Evolutionary conservation across 1,139 yeast species (phyloP).

Genomic region (Kazachstania sp.): DNA sequence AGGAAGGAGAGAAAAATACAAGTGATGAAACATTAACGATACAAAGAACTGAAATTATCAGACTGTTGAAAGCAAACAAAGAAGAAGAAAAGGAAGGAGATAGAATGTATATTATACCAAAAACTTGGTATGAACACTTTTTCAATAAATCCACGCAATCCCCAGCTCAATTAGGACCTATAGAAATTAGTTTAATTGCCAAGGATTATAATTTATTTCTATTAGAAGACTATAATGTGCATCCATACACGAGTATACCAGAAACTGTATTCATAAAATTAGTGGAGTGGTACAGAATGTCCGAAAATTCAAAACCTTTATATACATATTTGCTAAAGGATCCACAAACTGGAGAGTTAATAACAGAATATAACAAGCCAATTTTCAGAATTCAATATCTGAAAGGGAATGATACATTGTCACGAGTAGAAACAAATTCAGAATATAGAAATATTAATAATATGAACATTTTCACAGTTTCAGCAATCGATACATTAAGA

Average conservation of each 20-base stretch:
- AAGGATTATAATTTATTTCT: constrained; percentile 27
- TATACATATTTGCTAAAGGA: constrained; percentile 39
- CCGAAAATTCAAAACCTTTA: constrained; percentile 38
- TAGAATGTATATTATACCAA: constrained; percentile 32
- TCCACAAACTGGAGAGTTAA: constrained; percentile 33
- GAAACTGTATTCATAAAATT: constrained; percentile 39
- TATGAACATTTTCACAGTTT: constrained; percentile 16
- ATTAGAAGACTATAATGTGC: constrained; percentile 26
- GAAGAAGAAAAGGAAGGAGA: constrained; percentile 28
- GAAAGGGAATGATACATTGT: constrained; percentile 18
- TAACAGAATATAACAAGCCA: constrained; percentile 48
- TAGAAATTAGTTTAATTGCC: constrained; percentile 31
- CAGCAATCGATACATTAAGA: constrained; percentile 17
- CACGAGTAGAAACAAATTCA: background rate
- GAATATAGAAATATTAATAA: constrained; percentile 13
- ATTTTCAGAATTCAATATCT: constrained; percentile 46
- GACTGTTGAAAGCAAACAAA: constrained; percentile 10
- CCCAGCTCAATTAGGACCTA: constrained; percentile 28
- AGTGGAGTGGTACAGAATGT: constrained; percentile 47
- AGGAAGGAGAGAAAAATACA: background rate
- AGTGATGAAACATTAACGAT: background rate
- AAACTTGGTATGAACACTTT: constrained; percentile 33
- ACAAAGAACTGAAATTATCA: constrained; percentile 11
- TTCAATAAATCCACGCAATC: constrained; percentile 20
- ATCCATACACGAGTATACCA: constrained; percentile 34